Base-by-base conservation (phyloP, 768 basidiomycete species). In the Megacollybia marginata region DNA sequence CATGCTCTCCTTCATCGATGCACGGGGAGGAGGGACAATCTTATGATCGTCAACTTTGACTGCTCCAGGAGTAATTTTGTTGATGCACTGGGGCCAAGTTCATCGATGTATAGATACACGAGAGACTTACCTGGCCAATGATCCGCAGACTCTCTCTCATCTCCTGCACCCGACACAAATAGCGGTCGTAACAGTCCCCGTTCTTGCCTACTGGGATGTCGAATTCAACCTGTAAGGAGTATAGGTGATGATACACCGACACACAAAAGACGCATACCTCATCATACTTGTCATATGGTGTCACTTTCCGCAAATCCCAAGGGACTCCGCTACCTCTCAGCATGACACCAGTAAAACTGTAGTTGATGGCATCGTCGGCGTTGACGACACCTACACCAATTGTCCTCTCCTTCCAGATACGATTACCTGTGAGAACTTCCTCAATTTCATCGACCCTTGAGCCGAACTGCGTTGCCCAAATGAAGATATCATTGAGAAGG, bases 1-100 rank as follows among this genome's bases (percentile, higher is more conserved):
- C 93, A 97, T 97, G 68, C 85, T 91, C 73, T 99, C 96, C 71
- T 99, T 99, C 96, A 99, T 99, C 49, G 85, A 85, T 1, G 95
- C 94, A 50, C 95, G 85, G 12, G 95, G 93, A 28, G 95, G 95
- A 19, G 96, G 92, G 1, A 89, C 89, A 51, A 98, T 82, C 70
- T 99, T 99, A 71, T 96, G 88, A 70, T 98, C 95, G 62, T 99
- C 95, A 23, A 97, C 82, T 69, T 93, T 97, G 71, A 94, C 66
- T 28, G 79, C 91, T 33, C 96, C 96, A 11, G 83, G 74, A 0
- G 95, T 88, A 72, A 99, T 99, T 71, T 96, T 98, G 76, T 98
- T 96, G 57, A 99, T 68, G 65, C 93, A 96, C 80, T 96, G 68
- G 6, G 31, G n/a, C 23, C 23, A 28, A 6, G 23, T 28, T 28